phyloP scores from a whole-genome alignment of 73 alveolate genomes.

The Effrenium voratum region DNA sequence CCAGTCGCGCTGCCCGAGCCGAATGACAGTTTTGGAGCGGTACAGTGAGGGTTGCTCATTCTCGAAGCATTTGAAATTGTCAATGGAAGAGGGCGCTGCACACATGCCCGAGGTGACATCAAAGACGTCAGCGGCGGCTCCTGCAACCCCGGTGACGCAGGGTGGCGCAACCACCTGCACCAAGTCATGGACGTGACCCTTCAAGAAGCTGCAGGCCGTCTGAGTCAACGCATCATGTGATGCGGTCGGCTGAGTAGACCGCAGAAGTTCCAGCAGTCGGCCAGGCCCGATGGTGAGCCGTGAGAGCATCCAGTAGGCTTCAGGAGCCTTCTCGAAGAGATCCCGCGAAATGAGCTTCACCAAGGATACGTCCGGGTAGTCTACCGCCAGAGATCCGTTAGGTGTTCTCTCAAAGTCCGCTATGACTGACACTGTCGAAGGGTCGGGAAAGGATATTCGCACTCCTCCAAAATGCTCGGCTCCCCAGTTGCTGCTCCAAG shows the following conservation, averaged over 20 bases:
- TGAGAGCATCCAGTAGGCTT: slow-evolving; percentile 45
- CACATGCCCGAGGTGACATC: slow-evolving; percentile 37
- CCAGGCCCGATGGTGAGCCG: neutral
- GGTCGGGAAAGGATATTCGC: slow-evolving; percentile 59
- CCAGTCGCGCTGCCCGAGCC: slow-evolving; percentile 79
- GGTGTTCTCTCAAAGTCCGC: neutral
- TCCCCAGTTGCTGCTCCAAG: slow-evolving; percentile 81
- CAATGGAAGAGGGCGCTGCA: neutral
- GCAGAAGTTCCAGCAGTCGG: neutral
- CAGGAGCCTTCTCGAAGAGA: slow-evolving; percentile 27
- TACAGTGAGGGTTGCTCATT: neutral
- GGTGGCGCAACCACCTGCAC: neutral
- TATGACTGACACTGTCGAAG: neutral
- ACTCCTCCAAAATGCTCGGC: neutral
- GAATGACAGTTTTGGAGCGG: slow-evolving; percentile 58
- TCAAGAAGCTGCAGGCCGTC: neutral
- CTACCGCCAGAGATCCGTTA: slow-evolving; percentile 56
- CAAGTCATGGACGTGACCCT: neutral
- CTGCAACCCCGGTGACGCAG: neutral
- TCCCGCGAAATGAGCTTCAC: neutral
- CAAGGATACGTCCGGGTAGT: slow-evolving; percentile 49
- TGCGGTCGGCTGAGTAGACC: no score
- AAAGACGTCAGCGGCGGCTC: neutral
- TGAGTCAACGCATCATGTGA: no score
- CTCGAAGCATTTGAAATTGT: neutral